These are phyloP conservation scores for Populus euphratica DNA, from an alignment of 345 rosid species.

Conservation along the genomic window DNA sequence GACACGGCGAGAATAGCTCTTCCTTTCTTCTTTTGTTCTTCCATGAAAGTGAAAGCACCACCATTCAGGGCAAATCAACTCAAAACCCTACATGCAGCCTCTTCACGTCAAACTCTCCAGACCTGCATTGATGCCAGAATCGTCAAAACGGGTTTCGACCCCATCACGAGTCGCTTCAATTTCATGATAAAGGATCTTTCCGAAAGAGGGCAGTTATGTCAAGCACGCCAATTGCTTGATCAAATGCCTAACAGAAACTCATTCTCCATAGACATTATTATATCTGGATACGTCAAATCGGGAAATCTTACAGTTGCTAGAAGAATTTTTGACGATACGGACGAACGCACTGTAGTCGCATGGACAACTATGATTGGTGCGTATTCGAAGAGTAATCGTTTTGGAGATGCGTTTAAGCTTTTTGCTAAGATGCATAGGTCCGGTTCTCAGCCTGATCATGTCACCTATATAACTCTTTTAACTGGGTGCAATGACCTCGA, in stretches of 20 bases:
- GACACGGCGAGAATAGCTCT: background rate
- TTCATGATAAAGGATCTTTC: constrained; percentile 37
- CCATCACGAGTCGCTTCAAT: constrained; percentile 56
- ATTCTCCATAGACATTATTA: constrained; percentile 57
- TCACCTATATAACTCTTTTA: constrained; percentile 66
- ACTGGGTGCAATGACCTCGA: constrained; percentile 48
- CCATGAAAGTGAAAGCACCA: constrained; percentile 20
- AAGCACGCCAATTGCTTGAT: constrained; percentile 72
- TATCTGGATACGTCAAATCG: constrained; percentile 56
- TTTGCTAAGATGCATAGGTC: constrained; percentile 50
- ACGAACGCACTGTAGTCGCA: constrained; percentile 53
- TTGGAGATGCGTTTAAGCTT: constrained; percentile 53
- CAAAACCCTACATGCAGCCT: constrained; percentile 15
- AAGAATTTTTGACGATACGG: constrained; percentile 49
- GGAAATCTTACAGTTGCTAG: constrained; percentile 53
- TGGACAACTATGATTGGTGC: constrained; percentile 92
- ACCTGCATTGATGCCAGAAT: constrained; percentile 53
- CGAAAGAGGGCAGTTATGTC: constrained; percentile 35
- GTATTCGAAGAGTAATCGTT: constrained; percentile 40
- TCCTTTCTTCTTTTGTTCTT: too few relatives aligned
- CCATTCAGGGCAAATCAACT: constrained; percentile 16
- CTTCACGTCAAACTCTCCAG: background rate
- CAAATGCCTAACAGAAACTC: constrained; percentile 69
- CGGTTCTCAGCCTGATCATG: constrained; percentile 51
- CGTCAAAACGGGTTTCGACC: constrained; percentile 78